phyloP scores from a whole-genome alignment of 768 basidiomycete genomes.

The Austroboletus festivus region DNA sequence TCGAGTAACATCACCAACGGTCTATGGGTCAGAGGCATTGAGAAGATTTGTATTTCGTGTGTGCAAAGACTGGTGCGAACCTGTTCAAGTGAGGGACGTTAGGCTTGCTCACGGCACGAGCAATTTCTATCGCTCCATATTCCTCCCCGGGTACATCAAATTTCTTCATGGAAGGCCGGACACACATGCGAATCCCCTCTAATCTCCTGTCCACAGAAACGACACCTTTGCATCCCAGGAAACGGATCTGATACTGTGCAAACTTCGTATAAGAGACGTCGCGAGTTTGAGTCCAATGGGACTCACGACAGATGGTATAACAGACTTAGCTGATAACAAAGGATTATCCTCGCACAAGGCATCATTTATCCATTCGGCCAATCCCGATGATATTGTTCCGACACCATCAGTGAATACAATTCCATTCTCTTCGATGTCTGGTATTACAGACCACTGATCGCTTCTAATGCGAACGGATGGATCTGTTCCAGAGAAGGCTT shows the following conservation, averaged over 20 bases:
- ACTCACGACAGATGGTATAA: slow-evolving; percentile 63
- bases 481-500: slow-evolving; percentile 82
- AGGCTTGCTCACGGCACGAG: slow-evolving; percentile 57
- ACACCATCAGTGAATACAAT: slow-evolving; percentile 73
- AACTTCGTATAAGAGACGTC: background rate
- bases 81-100: slow-evolving; percentile 69
- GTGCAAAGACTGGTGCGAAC: slow-evolving; percentile 42
- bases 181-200: slow-evolving; percentile 59
- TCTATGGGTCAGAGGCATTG: slow-evolving; percentile 33
- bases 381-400: slow-evolving; percentile 66
- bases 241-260: slow-evolving; percentile 73
- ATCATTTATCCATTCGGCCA: slow-evolving; percentile 60
- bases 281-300: background rate
- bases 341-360: slow-evolving; percentile 46
- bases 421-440: slow-evolving; percentile 48
- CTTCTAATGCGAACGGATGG: slow-evolving; percentile 56
- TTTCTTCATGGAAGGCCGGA: slow-evolving; percentile 74
- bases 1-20: slow-evolving; percentile 78
- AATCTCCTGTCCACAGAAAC: slow-evolving; percentile 60
- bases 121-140: slow-evolving; percentile 69
- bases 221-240: slow-evolving; percentile 82
- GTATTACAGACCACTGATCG: slow-evolving; percentile 61
- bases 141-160: slow-evolving; percentile 52
- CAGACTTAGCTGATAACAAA: slow-evolving; percentile 29
- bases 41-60: background rate